Evolutionary conservation across 257 asterid genomes (phyloP), one percentile per base, ranked within the genome.

Genomic region (Phtheirospermum japonicum): DNA sequence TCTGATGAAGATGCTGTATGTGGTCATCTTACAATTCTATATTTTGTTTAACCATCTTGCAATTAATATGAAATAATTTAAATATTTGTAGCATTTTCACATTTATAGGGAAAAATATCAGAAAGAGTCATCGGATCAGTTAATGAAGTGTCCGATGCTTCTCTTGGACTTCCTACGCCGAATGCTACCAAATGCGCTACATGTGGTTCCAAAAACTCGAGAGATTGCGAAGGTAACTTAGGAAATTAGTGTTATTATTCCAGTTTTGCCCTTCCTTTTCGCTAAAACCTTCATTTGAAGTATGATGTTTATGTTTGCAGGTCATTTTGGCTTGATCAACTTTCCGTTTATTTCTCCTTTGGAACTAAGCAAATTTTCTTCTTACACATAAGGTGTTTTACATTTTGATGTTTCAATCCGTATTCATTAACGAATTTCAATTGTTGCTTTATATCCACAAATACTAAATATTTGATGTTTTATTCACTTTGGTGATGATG

Each of bases 1-100:
- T 75, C 95, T 2, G 88, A 81, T 74, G 77, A 79, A 50, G 99
- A 89, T 67, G 95, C 96, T 7, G 99, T 93, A 79, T 82, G 96
- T 74, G 61, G 57, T 61, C 59, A 18, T 58, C 7, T 17, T 23
- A 42, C 18, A 51, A 14, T 43, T 37, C 14, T 57, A 16, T 30
- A 39, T 26, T 16, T 23, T 64, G 19, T 71, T 37, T 37, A 40
- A 57, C 33, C 48, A 49, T 64, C 54, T 31, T 68, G 59, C 63
- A 40, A 39, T 48, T n/a, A 51, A 19, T 53, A 30, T 23, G 0
- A 12, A 19, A 43, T 61, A 59, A 17, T 50, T 50, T 12, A 63
- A 57, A n/a, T n/a, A 59, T 65, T 8, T 28, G 34, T 57, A 20
- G 9, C 75, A 69, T 70, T 50, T 3, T 73, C 55, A 11, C 17